phyloP scores from a whole-genome alignment of 176 grass and related monocot species.

The Miscanthus lutarioriparius region DNA sequence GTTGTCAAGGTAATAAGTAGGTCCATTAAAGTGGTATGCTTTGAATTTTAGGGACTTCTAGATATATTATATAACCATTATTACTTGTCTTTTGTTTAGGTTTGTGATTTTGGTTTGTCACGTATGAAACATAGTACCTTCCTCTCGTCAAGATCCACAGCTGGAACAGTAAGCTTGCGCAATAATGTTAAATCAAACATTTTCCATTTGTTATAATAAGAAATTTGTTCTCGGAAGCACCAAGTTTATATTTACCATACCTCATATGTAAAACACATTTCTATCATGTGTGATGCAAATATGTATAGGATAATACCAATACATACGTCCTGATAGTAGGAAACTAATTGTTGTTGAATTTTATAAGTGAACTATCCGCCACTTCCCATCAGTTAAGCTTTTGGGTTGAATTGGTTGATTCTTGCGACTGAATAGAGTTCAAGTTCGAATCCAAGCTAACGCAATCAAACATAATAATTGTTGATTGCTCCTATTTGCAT shows the following conservation, averaged over 20 bases:
- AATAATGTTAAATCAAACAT: constrained; percentile 19
- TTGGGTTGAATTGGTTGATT: not conserved
- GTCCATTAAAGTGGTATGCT: constrained; percentile 29
- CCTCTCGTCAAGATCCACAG: constrained; percentile 95
- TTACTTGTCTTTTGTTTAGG: constrained; percentile 48
- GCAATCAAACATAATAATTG: not conserved
- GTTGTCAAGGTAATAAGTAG: constrained; percentile 83
- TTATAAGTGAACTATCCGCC: not conserved
- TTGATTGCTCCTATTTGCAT: not conserved
- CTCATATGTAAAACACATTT: constrained; percentile 13
- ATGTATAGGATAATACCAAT: constrained; percentile 14
- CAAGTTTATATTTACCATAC: not conserved
- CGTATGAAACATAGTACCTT: constrained; percentile 90
- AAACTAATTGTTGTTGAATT: not conserved
- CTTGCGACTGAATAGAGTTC: not conserved
- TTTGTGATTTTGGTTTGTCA: constrained; percentile 99
- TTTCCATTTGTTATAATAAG: constrained; percentile 31
- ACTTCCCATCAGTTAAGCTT: not conserved
- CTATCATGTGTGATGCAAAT: not conserved
- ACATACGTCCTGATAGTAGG: not conserved
- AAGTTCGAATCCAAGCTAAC: not conserved
- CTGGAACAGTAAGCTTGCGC: constrained; percentile 90
- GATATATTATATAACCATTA: constrained; percentile 29
- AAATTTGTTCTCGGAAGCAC: constrained; percentile 21
- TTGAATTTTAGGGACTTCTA: not conserved